Conservation (phyloP, 2,329 filamentous ascomycete species). For the Apiospora hydei region DNA sequence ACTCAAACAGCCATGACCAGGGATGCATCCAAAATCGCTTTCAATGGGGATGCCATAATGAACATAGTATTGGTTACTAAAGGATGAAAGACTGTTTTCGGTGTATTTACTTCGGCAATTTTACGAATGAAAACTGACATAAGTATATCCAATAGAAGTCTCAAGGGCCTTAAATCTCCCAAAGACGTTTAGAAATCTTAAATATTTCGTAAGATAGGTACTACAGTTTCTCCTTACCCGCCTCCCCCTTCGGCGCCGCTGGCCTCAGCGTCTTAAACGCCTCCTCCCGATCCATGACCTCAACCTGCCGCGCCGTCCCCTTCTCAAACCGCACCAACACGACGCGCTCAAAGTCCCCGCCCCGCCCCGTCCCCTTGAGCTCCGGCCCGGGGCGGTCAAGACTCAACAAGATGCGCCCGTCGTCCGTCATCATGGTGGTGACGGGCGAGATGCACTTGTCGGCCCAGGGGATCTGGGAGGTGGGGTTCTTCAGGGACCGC, state of each 20-base stretch:
- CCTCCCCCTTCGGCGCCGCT: background rate
- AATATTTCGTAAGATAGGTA: background rate
- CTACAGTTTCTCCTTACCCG: background rate
- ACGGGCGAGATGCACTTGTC: conserved; percentile 69
- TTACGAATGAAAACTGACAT: no score
- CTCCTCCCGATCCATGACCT: conserved; percentile 59
- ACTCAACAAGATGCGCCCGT: conserved; percentile 59
- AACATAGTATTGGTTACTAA: no score
- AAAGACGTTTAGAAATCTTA: background rate
- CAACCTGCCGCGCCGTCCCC: conserved; percentile 59
- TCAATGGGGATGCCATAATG: no score
- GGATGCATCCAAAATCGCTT: no score
- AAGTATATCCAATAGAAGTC: no score
- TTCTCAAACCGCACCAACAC: conserved; percentile 62
- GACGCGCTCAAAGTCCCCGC: conserved; percentile 66
- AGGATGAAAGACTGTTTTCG: no score
- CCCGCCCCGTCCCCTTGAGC: conserved; percentile 49
- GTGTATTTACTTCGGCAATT: no score
- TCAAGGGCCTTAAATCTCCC: no score
- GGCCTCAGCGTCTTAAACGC: conserved; percentile 46
- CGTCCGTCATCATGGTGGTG: conserved; percentile 50
- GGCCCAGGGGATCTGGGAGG: conserved; percentile 59
- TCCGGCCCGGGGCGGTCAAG: conserved; percentile 67
- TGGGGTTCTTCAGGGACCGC: conserved; percentile 48
- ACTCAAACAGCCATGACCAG: no score